A percentile compares a stretch with the other conserved stretches of the same genome.
Conservation (phyloP, 805 yeast genomes). For the Lachancea meyersii region DNA sequence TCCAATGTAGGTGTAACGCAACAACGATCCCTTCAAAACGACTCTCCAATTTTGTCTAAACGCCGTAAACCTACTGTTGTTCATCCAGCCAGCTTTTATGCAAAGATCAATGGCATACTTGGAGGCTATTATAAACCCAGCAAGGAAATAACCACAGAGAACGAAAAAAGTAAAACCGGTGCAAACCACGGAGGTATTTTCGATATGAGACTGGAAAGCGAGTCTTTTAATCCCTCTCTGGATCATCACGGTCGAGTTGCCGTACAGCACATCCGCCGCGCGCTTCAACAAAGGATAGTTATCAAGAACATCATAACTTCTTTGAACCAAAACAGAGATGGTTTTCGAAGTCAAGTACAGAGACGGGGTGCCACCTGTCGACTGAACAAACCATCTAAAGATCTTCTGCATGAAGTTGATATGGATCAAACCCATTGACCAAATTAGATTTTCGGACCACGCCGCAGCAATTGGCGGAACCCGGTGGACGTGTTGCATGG, state of each 20-base stretch:
- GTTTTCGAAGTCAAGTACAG: constrained; percentile 56
- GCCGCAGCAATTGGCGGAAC: constrained; percentile 90
- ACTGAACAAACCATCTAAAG: constrained; percentile 76
- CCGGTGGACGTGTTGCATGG: constrained; percentile 78
- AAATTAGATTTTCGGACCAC: constrained; percentile 86
- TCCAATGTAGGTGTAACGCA: constrained; percentile 77
- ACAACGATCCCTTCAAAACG: constrained; percentile 70
- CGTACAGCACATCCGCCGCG: constrained; percentile 36
- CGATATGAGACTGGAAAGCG: constrained; percentile 71
- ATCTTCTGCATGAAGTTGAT: constrained; percentile 76
- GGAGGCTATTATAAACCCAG: constrained; percentile 50
- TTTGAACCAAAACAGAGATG: constrained; percentile 67
- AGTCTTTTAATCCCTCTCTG: constrained; percentile 83
- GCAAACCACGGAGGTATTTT: constrained; percentile 72
- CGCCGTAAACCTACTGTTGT: constrained; percentile 40
- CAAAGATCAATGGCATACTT: constrained; percentile 47
- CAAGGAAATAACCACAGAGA: constrained; percentile 65
- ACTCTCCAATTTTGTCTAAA: constrained; percentile 51
- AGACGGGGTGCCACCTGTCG: constrained; percentile 85
- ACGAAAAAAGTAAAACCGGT: constrained; percentile 87
- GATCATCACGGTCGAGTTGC: constrained; percentile 56
- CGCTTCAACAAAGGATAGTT: constrained; percentile 32
- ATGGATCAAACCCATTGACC: constrained; percentile 91
- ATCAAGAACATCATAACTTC: constrained; percentile 27
- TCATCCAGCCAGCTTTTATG: constrained; percentile 44